Conservation (phyloP, 169 alveolate species). For the Cryptosporidium canis region DNA sequence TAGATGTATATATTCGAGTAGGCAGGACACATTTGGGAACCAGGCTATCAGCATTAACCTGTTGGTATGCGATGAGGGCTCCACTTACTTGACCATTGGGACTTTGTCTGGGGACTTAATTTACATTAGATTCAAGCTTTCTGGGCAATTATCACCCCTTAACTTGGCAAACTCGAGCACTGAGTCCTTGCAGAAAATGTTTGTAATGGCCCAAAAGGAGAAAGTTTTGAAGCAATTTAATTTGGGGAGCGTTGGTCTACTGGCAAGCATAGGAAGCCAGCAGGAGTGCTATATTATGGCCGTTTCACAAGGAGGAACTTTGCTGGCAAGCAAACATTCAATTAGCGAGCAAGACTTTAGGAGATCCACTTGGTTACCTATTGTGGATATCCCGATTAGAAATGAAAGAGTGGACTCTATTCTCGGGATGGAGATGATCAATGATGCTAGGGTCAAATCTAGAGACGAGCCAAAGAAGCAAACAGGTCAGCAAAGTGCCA, state of each 20-base stretch:
- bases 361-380: constrained; percentile 32
- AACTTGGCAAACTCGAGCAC: neutral
- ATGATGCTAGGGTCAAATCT: neutral
- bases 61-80: neutral
- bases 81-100: constrained; percentile 12
- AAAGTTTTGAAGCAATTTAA: constrained; percentile 14
- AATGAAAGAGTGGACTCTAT: neutral
- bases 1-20: neutral
- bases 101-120: constrained; percentile 37
- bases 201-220: constrained; percentile 18
- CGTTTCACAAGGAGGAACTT: constrained; percentile 6
- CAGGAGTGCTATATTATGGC: neutral
- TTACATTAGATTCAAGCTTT: constrained; percentile 5
- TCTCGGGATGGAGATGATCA: neutral
- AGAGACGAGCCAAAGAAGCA: neutral
- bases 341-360: neutral
- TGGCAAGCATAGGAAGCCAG: neutral
- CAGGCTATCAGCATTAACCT: neutral
- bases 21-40: neutral
- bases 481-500: neutral
- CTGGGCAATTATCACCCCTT: neutral
- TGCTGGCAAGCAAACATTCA: constrained; percentile 5
- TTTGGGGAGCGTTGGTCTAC: constrained; percentile 1
- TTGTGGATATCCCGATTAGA: constrained; percentile 42
- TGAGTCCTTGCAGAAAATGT: neutral